phyloP scores from a whole-genome alignment of 176 grass and related monocot species.

The Leersia perrieri region DNA sequence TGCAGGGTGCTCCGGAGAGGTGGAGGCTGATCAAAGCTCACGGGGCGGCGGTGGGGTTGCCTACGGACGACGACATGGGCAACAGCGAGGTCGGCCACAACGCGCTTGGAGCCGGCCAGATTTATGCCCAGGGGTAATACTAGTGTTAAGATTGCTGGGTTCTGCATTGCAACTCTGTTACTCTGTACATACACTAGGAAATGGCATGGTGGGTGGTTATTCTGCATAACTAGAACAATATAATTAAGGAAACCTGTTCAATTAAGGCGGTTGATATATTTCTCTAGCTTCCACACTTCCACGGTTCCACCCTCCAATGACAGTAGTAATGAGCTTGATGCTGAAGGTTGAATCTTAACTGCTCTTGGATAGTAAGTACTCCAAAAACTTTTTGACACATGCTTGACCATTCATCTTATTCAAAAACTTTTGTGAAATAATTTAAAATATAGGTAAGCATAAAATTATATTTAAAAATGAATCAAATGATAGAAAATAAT shows the following conservation, averaged over 20 bases:
- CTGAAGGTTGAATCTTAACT: neutral
- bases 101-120: slow-evolving; percentile 79
- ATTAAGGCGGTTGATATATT: neutral
- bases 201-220: neutral
- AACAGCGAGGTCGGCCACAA: slow-evolving; percentile 98
- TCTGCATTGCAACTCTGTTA: neutral
- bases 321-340: neutral
- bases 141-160: neutral
- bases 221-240: neutral
- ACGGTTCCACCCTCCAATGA: neutral
- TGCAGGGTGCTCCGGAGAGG: slow-evolving; percentile 60
- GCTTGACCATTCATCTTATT: too few species aligned
- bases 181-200: neutral
- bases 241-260: neutral
- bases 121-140: slow-evolving; percentile 78
- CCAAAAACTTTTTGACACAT: too few species aligned
- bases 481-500: too few species aligned
- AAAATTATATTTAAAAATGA: too few species aligned
- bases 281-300: neutral
- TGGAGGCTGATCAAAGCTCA: slow-evolving; percentile 86
- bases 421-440: too few species aligned
- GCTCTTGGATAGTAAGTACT: too few species aligned
- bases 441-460: too few species aligned
- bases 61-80: slow-evolving; percentile 86
- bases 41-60: slow-evolving; percentile 75